phyloP scores from a whole-genome alignment of 2,329 filamentous ascomycete genomes.

The Cladophialophora chaetospira region DNA sequence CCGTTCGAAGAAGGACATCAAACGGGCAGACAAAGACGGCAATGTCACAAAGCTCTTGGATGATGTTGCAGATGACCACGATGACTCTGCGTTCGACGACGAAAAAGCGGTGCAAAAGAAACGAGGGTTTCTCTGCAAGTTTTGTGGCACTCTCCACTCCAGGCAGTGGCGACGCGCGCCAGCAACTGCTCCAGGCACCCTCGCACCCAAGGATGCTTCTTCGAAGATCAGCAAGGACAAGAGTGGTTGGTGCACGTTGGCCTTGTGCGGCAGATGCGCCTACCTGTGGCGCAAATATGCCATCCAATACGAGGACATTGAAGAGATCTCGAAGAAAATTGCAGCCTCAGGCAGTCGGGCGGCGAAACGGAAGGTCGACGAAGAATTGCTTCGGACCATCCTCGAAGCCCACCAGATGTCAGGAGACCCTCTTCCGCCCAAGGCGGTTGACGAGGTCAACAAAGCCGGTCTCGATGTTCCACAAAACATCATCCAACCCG shows the following conservation, averaged over 20 bases:
- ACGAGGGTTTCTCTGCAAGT: conserved; percentile 88
- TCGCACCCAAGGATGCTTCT: conserved; percentile 65
- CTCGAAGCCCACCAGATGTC: conserved; percentile 47
- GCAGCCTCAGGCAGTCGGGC: conserved; percentile 75
- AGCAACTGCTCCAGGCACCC: conserved; percentile 69
- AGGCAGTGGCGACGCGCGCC: conserved; percentile 92
- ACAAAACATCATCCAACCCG: conserved; percentile 33
- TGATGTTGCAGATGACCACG: conserved; percentile 86
- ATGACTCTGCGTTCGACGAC: conserved; percentile 94
- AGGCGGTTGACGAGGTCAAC: conserved; percentile 47
- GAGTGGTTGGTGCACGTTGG: conserved; percentile 70
- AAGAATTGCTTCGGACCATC: conserved; percentile 66
- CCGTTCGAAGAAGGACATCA: conserved; percentile 86
- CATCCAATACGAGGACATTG: conserved; percentile 91
- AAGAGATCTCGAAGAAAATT: conserved; percentile 87
- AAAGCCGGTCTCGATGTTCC: conserved; percentile 46
- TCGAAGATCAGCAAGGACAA: conserved; percentile 75
- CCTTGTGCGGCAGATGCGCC: conserved; percentile 86
- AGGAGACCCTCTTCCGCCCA: conserved; percentile 46
- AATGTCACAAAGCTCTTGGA: conserved; percentile 77
- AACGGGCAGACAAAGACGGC: conserved; percentile 59
- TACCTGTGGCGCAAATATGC: conserved; percentile 94
- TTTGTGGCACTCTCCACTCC: conserved; percentile 77
- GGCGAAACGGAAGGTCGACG: conserved; percentile 86
- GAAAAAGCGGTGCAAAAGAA: conserved; percentile 80